These are phyloP conservation scores for Lasiodiplodia sp. DNA, from an alignment of 2,329 filamentous ascomycete species.

Conservation along the genomic window DNA sequence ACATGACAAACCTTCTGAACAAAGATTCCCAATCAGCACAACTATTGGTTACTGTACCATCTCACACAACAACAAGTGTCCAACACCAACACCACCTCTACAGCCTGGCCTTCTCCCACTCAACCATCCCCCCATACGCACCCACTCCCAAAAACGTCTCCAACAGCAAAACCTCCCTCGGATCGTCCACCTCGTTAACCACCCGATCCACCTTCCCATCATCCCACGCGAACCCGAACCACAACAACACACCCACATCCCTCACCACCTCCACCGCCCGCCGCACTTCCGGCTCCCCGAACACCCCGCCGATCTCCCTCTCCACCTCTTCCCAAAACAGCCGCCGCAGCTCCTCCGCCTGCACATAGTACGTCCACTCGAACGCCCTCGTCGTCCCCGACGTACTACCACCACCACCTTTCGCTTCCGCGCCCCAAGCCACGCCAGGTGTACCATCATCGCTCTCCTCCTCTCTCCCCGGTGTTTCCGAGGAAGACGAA, in stretches of 20 bases:
- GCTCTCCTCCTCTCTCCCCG: not conserved
- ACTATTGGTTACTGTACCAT: no score
- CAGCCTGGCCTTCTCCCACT: not conserved
- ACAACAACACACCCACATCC: conserved; percentile 65
- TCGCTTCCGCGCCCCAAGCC: not conserved
- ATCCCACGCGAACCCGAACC: conserved; percentile 71
- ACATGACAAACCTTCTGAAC: no score
- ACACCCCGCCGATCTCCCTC: not conserved
- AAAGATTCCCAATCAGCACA: no score
- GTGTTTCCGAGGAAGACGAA: not conserved
- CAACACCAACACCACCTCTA: not conserved
- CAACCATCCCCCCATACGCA: no score
- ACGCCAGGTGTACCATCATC: not conserved
- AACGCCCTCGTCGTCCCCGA: conserved; percentile 10
- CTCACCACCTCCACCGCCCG: conserved; percentile 54
- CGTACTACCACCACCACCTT: no score
- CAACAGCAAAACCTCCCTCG: conserved; percentile 61
- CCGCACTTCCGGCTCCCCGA: conserved; percentile 42
- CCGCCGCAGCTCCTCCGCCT: conserved; percentile 52
- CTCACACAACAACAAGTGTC: no score
- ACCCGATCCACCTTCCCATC: conserved; percentile 65
- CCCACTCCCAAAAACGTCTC: conserved; percentile 46
- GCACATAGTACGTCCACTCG: conserved; percentile 51
- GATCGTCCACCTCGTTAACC: conserved; percentile 60
- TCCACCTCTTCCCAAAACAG: conserved; percentile 59